These are phyloP conservation scores for Tulasnella sp. DNA, from an alignment of 768 basidiomycete species.

Conservation along the genomic window DNA sequence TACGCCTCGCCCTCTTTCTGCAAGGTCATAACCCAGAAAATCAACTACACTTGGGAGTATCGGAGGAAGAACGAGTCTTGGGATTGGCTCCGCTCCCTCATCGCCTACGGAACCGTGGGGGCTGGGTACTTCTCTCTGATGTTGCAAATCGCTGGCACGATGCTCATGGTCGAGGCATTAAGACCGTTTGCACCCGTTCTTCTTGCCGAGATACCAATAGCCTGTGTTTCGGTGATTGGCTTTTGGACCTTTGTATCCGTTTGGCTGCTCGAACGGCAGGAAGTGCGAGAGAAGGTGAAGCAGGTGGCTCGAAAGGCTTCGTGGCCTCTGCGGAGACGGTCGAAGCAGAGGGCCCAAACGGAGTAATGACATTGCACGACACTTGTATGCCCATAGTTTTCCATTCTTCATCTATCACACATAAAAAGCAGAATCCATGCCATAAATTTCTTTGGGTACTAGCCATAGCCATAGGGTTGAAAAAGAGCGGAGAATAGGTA, in stretches of 20 bases:
- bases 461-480: slow-evolving; percentile 3
- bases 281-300: not conserved
- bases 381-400: not conserved
- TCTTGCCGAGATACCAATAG: not conserved
- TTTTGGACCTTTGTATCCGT: not conserved
- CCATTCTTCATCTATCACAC: not conserved
- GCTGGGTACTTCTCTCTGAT: not conserved
- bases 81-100: not conserved
- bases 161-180: not conserved
- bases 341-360: not conserved
- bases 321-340: not conserved
- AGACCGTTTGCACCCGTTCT: not conserved
- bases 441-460: slow-evolving; percentile 14
- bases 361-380: not conserved
- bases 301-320: not conserved
- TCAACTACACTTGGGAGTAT: not conserved
- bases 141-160: not conserved
- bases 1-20: slow-evolving; percentile 7
- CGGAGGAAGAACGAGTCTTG: slow-evolving; percentile 4
- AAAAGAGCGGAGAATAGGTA: slow-evolving; percentile 9
- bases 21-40: not conserved
- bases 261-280: not conserved
- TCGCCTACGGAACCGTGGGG: not conserved
- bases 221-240: not conserved
- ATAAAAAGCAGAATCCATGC: slow-evolving; percentile 4